Conservation (phyloP, 306 rosid species). For the Erythrophleum fordii region DNA sequence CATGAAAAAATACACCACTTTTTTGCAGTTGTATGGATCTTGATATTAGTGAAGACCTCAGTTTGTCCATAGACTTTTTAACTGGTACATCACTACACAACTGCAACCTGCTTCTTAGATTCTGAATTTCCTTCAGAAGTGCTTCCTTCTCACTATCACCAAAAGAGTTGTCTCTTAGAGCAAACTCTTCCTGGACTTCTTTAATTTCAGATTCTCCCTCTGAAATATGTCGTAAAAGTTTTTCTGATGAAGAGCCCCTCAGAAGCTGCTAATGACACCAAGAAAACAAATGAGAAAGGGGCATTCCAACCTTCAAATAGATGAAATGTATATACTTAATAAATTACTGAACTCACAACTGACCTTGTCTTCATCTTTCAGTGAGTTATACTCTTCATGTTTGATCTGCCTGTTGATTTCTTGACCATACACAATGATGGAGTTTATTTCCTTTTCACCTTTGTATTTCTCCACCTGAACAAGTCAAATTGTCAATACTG, state of each 20-base stretch:
- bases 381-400: constrained; percentile 36
- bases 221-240: constrained; percentile 42
- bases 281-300: constrained; percentile 32
- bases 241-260: constrained; percentile 37
- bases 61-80: constrained; percentile 71
- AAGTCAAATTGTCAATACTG: constrained; percentile 24
- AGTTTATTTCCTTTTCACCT: constrained; percentile 49
- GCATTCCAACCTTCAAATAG: constrained; percentile 31
- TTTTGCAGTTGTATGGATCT: constrained; percentile 75
- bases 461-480: constrained; percentile 64
- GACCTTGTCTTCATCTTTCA: constrained; percentile 47
- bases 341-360: constrained; percentile 14
- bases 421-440: constrained; percentile 43
- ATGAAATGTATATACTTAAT: constrained; percentile 15
- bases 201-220: constrained; percentile 76
- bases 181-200: constrained; percentile 66
- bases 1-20: constrained; percentile 51
- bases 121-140: constrained; percentile 86
- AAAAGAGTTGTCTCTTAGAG: constrained; percentile 41
- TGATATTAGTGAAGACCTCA: constrained; percentile 80
- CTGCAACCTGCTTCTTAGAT: constrained; percentile 71
- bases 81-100: constrained; percentile 51
- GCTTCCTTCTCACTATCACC: constrained; percentile 82
- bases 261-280: constrained; percentile 50
- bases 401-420: constrained; percentile 46